A percentile compares a stretch with the other conserved stretches of the same genome.
Conservation (phyloP, 2,329 filamentous ascomycete genomes). For the Cytospora chrysosperma region DNA sequence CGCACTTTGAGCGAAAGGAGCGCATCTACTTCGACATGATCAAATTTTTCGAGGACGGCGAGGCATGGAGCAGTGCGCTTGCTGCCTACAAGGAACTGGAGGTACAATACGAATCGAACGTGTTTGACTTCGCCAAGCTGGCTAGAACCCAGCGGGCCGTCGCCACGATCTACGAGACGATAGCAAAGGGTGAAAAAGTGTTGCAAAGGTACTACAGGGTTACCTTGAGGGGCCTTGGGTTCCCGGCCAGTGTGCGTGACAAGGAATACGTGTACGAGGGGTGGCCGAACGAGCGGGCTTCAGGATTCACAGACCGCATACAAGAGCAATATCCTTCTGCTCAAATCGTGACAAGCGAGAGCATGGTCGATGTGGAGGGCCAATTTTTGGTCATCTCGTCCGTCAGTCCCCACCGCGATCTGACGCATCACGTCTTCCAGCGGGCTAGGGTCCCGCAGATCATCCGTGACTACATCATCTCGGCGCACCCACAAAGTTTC, state of each 20-base stretch:
- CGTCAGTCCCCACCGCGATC: slow-evolving; percentile 78
- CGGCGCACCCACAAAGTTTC: slow-evolving; percentile 75
- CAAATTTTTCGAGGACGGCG: slow-evolving; percentile 90
- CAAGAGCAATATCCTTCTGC: slow-evolving; percentile 86
- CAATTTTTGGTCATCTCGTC: slow-evolving; percentile 84
- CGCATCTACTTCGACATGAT: slow-evolving; percentile 92
- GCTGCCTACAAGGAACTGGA: slow-evolving; percentile 88
- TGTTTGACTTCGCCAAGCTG: slow-evolving; percentile 90
- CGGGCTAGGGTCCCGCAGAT: slow-evolving; percentile 79
- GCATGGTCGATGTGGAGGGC: slow-evolving; percentile 79
- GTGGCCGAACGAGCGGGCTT: slow-evolving; percentile 70
- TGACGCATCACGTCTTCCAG: slow-evolving; percentile 81
- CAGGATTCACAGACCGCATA: slow-evolving; percentile 85
- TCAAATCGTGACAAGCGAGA: slow-evolving; percentile 70
- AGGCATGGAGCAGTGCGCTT: slow-evolving; percentile 87
- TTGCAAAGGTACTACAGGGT: slow-evolving; percentile 90
- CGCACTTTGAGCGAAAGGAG: slow-evolving; percentile 90
- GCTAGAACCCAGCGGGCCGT: slow-evolving; percentile 87
- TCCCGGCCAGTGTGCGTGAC: slow-evolving; percentile 75
- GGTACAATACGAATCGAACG: slow-evolving; percentile 82
- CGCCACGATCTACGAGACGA: slow-evolving; percentile 85
- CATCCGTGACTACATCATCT: slow-evolving; percentile 82
- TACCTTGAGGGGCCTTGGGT: slow-evolving; percentile 84
- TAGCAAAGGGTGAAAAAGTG: slow-evolving; percentile 76
- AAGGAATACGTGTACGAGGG: slow-evolving; percentile 94